Percentiles rank a stretch among this genome's conserved stretches.
phyloP scores from a whole-genome alignment of 176 grass and related monocot species.

The Cenchrus americanus region DNA sequence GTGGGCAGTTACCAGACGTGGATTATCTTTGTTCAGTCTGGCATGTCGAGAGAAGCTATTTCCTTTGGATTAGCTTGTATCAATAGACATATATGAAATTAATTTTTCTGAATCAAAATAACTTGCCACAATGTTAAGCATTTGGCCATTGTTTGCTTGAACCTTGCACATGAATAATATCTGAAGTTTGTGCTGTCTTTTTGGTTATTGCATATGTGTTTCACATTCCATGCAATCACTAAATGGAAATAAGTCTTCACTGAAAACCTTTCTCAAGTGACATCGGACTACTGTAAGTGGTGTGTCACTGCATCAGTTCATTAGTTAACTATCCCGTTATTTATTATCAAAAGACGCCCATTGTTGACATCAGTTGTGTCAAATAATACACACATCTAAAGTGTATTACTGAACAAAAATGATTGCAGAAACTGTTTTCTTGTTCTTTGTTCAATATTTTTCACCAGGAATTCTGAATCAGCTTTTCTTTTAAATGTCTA shows the following conservation, averaged over 20 bases:
- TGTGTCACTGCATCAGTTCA: not conserved
- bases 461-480: not conserved
- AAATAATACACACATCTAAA: slow-evolving; percentile 4
- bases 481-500: slow-evolving; percentile 24
- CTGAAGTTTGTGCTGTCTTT: not conserved
- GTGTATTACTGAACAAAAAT: not conserved
- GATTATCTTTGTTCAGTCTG: not conserved
- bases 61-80: not conserved
- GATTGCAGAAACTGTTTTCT: slow-evolving; percentile 4
- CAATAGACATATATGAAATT: not conserved
- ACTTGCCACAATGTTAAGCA: not conserved
- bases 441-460: slow-evolving; percentile 1
- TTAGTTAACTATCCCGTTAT: not conserved
- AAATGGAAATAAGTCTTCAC: not conserved
- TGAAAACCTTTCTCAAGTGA: not conserved
- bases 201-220: not conserved
- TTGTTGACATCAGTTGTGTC: slow-evolving; percentile 9
- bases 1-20: not conserved
- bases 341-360: not conserved
- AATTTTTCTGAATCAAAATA: not conserved
- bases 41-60: not conserved
- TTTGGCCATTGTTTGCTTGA: slow-evolving; percentile 24
- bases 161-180: not conserved
- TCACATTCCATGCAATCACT: not conserved
- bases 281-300: not conserved